Base-by-base conservation (phyloP, 176 grass and related monocot genomes). In the Elaeis guineensis region DNA sequence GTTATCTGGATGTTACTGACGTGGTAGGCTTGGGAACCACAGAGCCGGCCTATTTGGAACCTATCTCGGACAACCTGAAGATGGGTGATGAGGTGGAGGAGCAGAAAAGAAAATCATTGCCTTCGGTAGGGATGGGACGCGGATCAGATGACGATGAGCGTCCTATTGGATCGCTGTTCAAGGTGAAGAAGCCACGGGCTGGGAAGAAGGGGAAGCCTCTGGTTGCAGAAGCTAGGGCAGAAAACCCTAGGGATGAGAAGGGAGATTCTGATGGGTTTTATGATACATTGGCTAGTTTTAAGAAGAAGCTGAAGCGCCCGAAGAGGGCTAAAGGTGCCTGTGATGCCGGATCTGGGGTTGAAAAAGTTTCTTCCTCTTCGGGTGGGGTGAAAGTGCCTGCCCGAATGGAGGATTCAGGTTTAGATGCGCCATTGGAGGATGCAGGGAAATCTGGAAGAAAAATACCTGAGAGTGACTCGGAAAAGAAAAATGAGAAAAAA, bases 221-320 rank as follows among this genome's bases (percentile, higher is more conserved):
- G 26, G n/a, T 44, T 25, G 30, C 44, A 24, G 52, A 61, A 65
- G 51, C 21, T 70, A 74, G 52, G 58, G 70, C 59, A 52, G 75
- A 78, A 73, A 73, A 64, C 64, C 58, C 74, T 59, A 69, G 57
- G 2, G 35, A 64, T 26, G 61, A 62, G 54, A 28, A 52, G 39
- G 39, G 16, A 7, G 51, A 49, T 58, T 73, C 58, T 25, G 76
- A 81, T 21, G 81, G 83, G 81, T 89, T 98, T 71, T 77, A 89
- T 64, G 84, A 98, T 59, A 98, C 93, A 70, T 79, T 98, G 77
- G 87, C 93, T 49, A 67, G 52, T 6, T 92, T 98, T 77, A 89
- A 48, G 79, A 92, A 85, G 75, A 98, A 89, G 61, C 50, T 98
- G 76, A 92, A 78, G 79, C 70, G 80, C 52, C 88, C 77, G 55